These are phyloP conservation scores for Tricholoma saponaceum DNA, from an alignment of 768 basidiomycete species.

Conservation along the genomic window DNA sequence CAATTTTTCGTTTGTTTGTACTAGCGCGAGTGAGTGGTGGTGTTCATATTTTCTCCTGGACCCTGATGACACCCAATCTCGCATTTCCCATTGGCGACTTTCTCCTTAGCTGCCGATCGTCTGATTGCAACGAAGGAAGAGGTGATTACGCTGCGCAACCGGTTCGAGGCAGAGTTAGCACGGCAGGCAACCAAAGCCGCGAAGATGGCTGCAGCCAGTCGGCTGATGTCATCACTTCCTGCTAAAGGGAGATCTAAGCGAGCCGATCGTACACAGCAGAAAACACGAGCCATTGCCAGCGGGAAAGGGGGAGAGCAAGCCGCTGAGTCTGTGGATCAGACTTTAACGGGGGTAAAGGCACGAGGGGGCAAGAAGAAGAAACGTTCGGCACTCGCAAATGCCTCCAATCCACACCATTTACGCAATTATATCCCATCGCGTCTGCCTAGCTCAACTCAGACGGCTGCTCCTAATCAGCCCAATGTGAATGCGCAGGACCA, in stretches of 20 bases:
- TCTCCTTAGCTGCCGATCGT: constrained; percentile 61
- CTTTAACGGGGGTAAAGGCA: constrained; percentile 24
- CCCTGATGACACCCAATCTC: constrained; percentile 9
- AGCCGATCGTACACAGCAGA: constrained; percentile 19
- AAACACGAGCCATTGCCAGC: constrained; percentile 28
- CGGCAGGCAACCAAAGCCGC: constrained; percentile 63
- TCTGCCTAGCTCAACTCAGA: constrained; percentile 46
- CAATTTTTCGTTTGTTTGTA: constrained; percentile 59
- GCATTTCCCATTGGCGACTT: constrained; percentile 6
- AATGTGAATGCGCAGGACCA: constrained; percentile 38
- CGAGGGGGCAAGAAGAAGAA: constrained; percentile 84
- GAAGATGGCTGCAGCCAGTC: constrained; percentile 42
- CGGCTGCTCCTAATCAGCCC: constrained; percentile 30
- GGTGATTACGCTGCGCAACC: constrained; percentile 57
- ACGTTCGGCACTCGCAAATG: constrained; percentile 84
- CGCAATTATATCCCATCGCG: constrained; percentile 91
- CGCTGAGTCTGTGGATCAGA: constrained; percentile 35
- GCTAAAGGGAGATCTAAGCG: constrained; percentile 22
- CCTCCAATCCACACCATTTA: constrained; percentile 93
- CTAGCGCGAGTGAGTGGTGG: constrained; percentile 66
- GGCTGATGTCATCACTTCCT: constrained; percentile 22
- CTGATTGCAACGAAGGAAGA: constrained; percentile 66
- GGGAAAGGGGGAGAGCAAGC: constrained; percentile 27
- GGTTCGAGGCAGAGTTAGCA: constrained; percentile 72
- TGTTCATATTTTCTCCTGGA: constrained; percentile 21